Conservation (phyloP, 441 rosid genomes). For the Brassica balearica region DNA sequence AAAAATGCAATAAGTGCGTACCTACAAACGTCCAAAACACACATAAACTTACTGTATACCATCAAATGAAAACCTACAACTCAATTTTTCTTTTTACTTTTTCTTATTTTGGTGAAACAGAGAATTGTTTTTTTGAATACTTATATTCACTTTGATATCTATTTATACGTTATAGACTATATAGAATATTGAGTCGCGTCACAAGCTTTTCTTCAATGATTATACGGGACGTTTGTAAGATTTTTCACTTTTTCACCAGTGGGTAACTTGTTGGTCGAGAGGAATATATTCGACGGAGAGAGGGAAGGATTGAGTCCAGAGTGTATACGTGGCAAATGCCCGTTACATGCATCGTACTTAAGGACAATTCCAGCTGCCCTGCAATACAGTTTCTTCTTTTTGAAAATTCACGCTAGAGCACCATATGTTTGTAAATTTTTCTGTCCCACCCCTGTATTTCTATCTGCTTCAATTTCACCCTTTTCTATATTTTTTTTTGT, state of each 20-base stretch:
- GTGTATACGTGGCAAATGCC: conserved; percentile 48
- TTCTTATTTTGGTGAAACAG: conserved; percentile 38
- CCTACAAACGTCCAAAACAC: conserved; percentile 42
- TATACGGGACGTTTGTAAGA: conserved; percentile 32
- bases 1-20: conserved; percentile 33
- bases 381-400: conserved; percentile 23
- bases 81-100: conserved; percentile 17
- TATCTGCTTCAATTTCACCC: neutral
- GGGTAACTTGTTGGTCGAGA: conserved; percentile 39
- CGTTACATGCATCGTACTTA: conserved; percentile 47
- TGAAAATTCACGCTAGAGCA: conserved; percentile 4
- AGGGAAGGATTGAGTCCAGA: conserved; percentile 33
- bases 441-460: conserved; percentile 21
- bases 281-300: conserved; percentile 40
- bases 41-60: conserved; percentile 25
- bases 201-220: conserved; percentile 34
- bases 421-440: conserved; percentile 11
- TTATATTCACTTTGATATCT: conserved; percentile 14
- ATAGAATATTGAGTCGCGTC: conserved; percentile 22
- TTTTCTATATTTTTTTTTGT: neutral
- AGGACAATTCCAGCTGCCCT: conserved; percentile 45
- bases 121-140: neutral
- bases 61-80: conserved; percentile 20
- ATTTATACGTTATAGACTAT: conserved; percentile 30
- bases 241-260: conserved; percentile 27